Evolutionary conservation across 768 basidiomycete species (phyloP), one percentile per base, ranked within the genome.

Genomic region (Fistulinella prunicolor): DNA sequence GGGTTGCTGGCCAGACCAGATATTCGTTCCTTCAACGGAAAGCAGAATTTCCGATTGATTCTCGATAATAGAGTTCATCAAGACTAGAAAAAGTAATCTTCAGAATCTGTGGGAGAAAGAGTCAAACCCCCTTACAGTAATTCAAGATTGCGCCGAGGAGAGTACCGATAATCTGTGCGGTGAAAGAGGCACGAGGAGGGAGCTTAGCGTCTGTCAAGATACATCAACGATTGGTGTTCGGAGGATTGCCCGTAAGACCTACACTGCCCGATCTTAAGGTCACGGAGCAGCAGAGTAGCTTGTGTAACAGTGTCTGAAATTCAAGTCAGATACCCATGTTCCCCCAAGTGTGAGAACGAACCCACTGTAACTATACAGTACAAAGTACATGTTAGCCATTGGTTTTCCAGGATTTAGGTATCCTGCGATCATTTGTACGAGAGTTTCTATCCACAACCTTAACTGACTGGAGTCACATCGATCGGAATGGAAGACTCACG

Each of bases 181-280:
- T 70, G 63, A 86, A 85, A 3, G 83, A 79, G 26, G 76, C 76
- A 9, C 82, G 79, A 38, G 83, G 83, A 30, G 83, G 80, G 36
- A 85, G 73, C 66, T 85, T 85, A 19, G 75, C 50, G 43, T 68
- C 65, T 66, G 29, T 41, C 6, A 10, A 28, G 10, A 42, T 17
- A 10, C 1, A 36, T 55, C 7, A 73, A 56, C 75, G 70, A 59
- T 74, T 73, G 28, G 10, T 36, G 5, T 63, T 26, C 3, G 17
- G 3, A 32, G 3, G 14, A 42, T 23, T n/a, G 6, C 19, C 2
- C 4, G 3, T 8, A 38, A 41, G 16, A 30, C 48, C 4, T 49
- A 59, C 61, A 63, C 51, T 60, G 65, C 46, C 46, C 57, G 19
- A 62, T 75, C 60, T 83, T 85, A 8, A 83, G 68, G 55, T 84